A percentile compares a stretch with the other conserved stretches of the same genome.
Conservation (phyloP, 2,329 filamentous ascomycete species). For the Allantophomopsis cytisporea region DNA sequence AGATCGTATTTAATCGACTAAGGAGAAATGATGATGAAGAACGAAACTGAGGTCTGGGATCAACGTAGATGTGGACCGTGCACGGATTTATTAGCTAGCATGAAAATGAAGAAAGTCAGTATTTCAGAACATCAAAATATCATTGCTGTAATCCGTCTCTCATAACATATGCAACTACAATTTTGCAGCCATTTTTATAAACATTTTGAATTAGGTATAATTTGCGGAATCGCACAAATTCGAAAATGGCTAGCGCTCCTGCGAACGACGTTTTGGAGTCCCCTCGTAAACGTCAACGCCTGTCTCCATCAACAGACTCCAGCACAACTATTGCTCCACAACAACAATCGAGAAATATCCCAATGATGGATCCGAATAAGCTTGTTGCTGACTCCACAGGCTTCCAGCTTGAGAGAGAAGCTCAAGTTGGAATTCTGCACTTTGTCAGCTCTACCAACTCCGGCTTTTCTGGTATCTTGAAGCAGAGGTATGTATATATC, state of each 20-base stretch:
- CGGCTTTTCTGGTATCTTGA: conserved; percentile 51
- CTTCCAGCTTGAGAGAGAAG: conserved; percentile 10
- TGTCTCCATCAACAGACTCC: conserved; percentile 2
- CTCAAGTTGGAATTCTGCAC: conserved; percentile 44
- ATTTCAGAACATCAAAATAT: too few species aligned
- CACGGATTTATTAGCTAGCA: conserved; percentile 7
- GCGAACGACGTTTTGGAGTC: conserved; percentile 1
- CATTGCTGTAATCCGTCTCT: too few species aligned
- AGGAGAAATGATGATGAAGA: too few species aligned
- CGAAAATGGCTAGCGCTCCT: too few species aligned
- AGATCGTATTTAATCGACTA: too few species aligned
- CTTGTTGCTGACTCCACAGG: conserved; percentile 1
- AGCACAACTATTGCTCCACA: neutral
- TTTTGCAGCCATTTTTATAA: neutral
- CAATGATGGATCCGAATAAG: conserved; percentile 1
- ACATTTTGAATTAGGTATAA: too few species aligned
- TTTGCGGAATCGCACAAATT: too few species aligned
- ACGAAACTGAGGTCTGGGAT: too few species aligned
- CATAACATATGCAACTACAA: neutral
- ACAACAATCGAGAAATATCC: neutral
- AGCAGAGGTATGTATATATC: conserved; percentile 38
- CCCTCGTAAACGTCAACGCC: conserved; percentile 5
- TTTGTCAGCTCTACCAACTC: conserved; percentile 42
- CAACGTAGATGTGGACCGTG: too few species aligned
- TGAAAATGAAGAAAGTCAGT: too few species aligned